These are phyloP conservation scores for Aspergillus spinulosporus DNA, from an alignment of 2,329 filamentous ascomycete species.

Conservation along the genomic window DNA sequence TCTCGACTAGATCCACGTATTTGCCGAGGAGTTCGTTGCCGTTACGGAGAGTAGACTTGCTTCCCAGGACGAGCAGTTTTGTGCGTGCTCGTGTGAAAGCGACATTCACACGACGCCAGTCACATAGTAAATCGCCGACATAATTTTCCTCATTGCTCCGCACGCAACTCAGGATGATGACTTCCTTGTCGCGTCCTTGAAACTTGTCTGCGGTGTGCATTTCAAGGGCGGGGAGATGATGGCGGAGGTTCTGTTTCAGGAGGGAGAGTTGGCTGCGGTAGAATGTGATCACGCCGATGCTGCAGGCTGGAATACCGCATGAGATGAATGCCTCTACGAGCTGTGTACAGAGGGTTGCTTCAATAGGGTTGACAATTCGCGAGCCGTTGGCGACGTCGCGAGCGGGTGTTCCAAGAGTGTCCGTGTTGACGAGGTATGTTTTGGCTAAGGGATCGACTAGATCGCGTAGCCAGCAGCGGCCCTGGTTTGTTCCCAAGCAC, in stretches of 20 bases:
- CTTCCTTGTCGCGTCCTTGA: conserved; percentile 93
- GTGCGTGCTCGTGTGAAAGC: conserved; percentile 90
- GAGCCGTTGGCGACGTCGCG: conserved; percentile 70
- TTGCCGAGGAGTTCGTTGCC: conserved; percentile 72
- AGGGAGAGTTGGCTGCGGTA: conserved; percentile 90
- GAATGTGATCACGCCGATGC: conserved; percentile 94
- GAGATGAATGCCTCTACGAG: conserved; percentile 77
- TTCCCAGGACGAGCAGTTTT: conserved; percentile 87
- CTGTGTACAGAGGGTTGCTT: conserved; percentile 74
- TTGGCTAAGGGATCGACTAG: conserved; percentile 69
- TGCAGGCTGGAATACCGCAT: conserved; percentile 69
- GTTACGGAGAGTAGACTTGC: conserved; percentile 68
- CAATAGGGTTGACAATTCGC: conserved; percentile 83
- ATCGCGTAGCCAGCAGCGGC: conserved; percentile 73
- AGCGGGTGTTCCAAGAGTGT: conserved; percentile 63
- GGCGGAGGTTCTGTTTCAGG: conserved; percentile 70
- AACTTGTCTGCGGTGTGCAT: conserved; percentile 98
- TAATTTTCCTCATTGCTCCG: conserved; percentile 77
- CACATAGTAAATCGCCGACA: conserved; percentile 88
- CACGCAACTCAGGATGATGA: conserved; percentile 83
- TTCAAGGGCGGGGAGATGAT: conserved; percentile 66
- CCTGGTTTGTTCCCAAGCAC: conserved; percentile 55
- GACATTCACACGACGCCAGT: conserved; percentile 93
- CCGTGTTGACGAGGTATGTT: conserved; percentile 87
- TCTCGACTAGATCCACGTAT: conserved; percentile 76